These are phyloP conservation scores for Globisporangium iwayamae DNA, from an alignment of 352 stramenopile species.

Conservation along the genomic window DNA sequence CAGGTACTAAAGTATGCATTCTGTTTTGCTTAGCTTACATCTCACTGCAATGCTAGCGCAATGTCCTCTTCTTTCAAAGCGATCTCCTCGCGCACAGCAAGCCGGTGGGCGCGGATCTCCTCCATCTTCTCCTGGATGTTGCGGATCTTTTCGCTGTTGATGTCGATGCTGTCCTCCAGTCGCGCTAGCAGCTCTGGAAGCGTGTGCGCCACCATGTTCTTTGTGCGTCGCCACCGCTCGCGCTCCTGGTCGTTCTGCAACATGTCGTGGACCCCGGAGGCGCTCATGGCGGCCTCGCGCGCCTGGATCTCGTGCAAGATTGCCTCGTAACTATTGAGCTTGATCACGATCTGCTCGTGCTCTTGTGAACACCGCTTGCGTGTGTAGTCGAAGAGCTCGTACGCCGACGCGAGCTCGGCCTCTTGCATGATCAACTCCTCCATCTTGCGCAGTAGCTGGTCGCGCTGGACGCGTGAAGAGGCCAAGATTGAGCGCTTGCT, in stretches of 20 bases:
- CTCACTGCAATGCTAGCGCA: slow-evolving; percentile 35
- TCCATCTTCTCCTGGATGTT: slow-evolving; percentile 60
- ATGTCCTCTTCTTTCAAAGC: slow-evolving; percentile 58
- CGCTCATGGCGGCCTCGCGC: slow-evolving; percentile 16
- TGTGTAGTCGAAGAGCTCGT: slow-evolving; percentile 62
- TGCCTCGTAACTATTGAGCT: slow-evolving; percentile 41
- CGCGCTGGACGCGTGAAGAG: slow-evolving; percentile 36
- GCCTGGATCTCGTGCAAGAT: slow-evolving; percentile 31
- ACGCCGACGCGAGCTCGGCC: slow-evolving; percentile 47
- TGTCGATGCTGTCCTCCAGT: slow-evolving; percentile 62
- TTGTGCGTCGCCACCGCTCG: slow-evolving; percentile 40
- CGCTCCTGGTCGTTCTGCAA: slow-evolving; percentile 32
- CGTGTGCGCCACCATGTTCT: slow-evolving; percentile 48
- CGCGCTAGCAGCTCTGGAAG: slow-evolving; percentile 47
- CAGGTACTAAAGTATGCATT: neutral
- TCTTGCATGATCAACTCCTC: slow-evolving; percentile 60
- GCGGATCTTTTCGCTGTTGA: slow-evolving; percentile 56
- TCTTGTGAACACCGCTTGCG: slow-evolving; percentile 35
- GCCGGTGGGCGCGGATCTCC: slow-evolving; percentile 39
- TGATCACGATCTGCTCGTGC: slow-evolving; percentile 45
- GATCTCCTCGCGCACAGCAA: slow-evolving; percentile 59
- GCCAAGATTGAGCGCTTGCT: slow-evolving; percentile 30
- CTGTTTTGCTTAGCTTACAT: neutral
- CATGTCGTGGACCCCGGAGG: slow-evolving; percentile 18
- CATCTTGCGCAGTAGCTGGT: slow-evolving; percentile 61